phyloP scores from a whole-genome alignment of 352 stramenopile genomes.

The Globisporangium heterothallicum region DNA sequence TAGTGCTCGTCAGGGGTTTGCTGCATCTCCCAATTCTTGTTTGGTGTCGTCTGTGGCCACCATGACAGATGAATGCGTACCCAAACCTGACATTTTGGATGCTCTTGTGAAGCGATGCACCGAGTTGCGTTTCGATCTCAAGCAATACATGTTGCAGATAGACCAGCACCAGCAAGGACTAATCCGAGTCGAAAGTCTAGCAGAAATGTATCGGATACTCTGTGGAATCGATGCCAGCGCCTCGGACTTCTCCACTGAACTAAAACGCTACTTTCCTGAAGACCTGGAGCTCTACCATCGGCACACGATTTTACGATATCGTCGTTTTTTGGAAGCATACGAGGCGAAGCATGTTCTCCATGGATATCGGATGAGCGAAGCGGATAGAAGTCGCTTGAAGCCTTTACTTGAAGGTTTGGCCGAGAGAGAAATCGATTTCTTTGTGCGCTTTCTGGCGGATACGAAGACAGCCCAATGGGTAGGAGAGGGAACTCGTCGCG shows the following conservation, averaged over 20 bases:
- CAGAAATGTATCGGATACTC: constrained; percentile 24
- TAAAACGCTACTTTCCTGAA: constrained; percentile 12
- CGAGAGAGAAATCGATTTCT: neutral
- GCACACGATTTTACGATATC: constrained; percentile 21
- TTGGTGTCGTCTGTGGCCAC: constrained; percentile 19
- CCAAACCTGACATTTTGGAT: constrained; percentile 13
- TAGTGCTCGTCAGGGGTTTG: neutral
- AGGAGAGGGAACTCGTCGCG: constrained; percentile 14
- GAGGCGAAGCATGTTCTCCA: constrained; percentile 7
- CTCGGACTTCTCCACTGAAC: constrained; percentile 2
- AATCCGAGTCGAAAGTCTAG: constrained; percentile 20
- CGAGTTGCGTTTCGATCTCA: constrained; percentile 22
- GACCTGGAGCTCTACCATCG: constrained; percentile 15
- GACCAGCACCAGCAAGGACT: constrained; percentile 23
- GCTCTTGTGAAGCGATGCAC: constrained; percentile 24
- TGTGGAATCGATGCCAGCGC: constrained; percentile 10
- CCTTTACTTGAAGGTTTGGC: constrained; percentile 22
- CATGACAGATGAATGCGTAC: constrained; percentile 15
- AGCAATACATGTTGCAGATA: constrained; percentile 17
- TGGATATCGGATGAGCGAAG: constrained; percentile 6
- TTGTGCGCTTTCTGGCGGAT: constrained; percentile 5
- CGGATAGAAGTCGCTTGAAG: constrained; percentile 15
- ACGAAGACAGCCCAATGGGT: constrained; percentile 20
- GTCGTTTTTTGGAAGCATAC: constrained; percentile 17
- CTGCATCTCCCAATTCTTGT: neutral